These are phyloP conservation scores for Amanita pseudoporphyria DNA, from an alignment of 768 basidiomycete genomes.

Conservation along the genomic window DNA sequence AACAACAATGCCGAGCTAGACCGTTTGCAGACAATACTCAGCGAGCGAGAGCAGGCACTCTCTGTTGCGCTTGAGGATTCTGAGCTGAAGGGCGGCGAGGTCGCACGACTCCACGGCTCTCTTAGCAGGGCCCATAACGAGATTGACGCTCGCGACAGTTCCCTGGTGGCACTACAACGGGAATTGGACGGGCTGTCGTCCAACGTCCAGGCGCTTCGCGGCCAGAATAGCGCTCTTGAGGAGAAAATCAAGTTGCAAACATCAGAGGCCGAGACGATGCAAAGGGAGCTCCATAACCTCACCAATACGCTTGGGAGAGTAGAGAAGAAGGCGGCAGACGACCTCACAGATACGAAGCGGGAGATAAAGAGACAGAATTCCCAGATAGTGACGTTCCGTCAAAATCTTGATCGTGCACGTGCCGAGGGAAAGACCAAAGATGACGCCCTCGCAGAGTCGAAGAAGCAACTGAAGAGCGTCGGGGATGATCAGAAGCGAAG, in stretches of 20 bases:
- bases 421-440: constrained; percentile 11
- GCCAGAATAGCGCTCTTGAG: constrained; percentile 5
- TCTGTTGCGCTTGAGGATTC: constrained; percentile 3
- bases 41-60: constrained; percentile 9
- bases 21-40: not conserved
- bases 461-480: not conserved
- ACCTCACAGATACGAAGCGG: not conserved
- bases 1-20: constrained; percentile 1
- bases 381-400: constrained; percentile 12
- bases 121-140: constrained; percentile 3
- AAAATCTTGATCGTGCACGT: constrained; percentile 10
- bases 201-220: not conserved
- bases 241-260: constrained; percentile 3
- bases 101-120: not conserved
- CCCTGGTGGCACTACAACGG: not conserved
- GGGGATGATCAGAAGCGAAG: not conserved
- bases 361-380: constrained; percentile 5
- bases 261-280: constrained; percentile 3
- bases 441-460: constrained; percentile 9
- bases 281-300: not conserved
- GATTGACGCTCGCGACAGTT: not conserved
- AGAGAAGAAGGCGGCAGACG: constrained; percentile 7
- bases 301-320: not conserved
- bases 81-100: not conserved
- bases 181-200: constrained; percentile 4